phyloP scores from a whole-genome alignment of 306 rosid species.

The Vigna unguiculata region DNA sequence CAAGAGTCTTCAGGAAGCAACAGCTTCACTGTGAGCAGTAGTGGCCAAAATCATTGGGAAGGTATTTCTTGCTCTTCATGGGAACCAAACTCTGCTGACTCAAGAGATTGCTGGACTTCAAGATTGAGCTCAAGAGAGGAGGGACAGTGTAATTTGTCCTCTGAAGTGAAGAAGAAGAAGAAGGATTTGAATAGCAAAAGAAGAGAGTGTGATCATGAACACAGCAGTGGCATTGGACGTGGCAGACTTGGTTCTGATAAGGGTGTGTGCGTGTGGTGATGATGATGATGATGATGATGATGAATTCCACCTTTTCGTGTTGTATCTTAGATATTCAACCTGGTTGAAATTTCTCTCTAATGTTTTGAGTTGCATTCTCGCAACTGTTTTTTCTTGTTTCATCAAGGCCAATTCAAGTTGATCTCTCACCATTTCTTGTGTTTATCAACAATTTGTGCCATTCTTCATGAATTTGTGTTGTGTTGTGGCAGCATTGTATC shows the following conservation, averaged over 20 bases:
- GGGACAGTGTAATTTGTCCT: conserved; percentile 4
- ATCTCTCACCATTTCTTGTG: conserved; percentile 11
- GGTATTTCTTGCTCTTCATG: conserved; percentile 66
- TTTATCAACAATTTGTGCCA: not conserved
- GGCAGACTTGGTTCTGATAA: conserved; percentile 66
- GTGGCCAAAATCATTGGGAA: conserved; percentile 64
- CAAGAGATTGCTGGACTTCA: conserved; percentile 74
- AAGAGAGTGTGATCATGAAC: conserved; percentile 67
- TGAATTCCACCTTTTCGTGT: conserved; percentile 24
- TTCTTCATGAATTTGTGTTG: not conserved
- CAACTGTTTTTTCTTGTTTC: conserved; percentile 55
- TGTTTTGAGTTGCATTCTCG: conserved; percentile 76
- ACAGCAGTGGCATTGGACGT: conserved; percentile 75
- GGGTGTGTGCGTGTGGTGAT: conserved; percentile 32
- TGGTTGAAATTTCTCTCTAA: conserved; percentile 40
- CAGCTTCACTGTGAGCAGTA: conserved; percentile 64
- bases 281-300: too few relatives aligned
- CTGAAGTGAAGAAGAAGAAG: conserved; percentile 53
- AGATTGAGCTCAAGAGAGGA: conserved; percentile 57
- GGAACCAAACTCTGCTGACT: conserved; percentile 92
- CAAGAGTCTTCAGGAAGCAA: conserved; percentile 94
- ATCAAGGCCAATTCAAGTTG: conserved; percentile 37
- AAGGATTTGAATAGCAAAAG: conserved; percentile 48
- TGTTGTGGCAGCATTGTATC: not conserved
- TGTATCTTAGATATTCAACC: conserved; percentile 31